Base-by-base conservation (phyloP, 2,329 filamentous ascomycete species). In the Pseudogymnoascus sp. region DNA sequence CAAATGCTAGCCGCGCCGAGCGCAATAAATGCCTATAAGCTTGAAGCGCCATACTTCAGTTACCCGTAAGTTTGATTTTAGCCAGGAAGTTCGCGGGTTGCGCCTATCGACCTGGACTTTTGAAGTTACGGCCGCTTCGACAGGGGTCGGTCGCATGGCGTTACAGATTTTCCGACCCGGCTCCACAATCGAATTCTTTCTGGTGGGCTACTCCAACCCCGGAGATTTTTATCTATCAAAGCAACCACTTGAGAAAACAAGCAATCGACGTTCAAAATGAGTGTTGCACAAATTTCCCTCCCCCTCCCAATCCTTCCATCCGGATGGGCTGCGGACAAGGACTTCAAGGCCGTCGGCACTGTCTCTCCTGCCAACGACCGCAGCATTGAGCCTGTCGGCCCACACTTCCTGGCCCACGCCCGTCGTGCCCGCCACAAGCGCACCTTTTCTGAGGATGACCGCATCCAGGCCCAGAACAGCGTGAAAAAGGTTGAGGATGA, bases 361-460 rank as follows among this genome's bases (percentile, higher is more conserved):
- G 82, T 98, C 67, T 93, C 90, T 66, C 79, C 84, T 67, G 86
- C 91, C 40, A 89, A 87, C 60, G 88, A 93, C 80, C 89, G 95
- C 74, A 93, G 89, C 75, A 88, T 99, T 72, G 95, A 98, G 82
- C 93, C 95, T 62, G 91, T 98, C 70, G 95, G 95, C 70, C 93
- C 95, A 78, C 91, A 97, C 82, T 99, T 97, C 83, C 88, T 99
- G 69, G 95, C 95, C 70, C 93, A 98, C 78, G 95, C 95, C 72
- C 93, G 95, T 75, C 90, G 95, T 78, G 91, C 92, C 78, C 89
- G 93, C 68, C 93, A 98, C 80, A 91, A 96, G 82, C 92, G 95
- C 74, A 99, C 95, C 61, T 99, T 99, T 80, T 96, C 91, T 73
- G 93, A 99, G 80, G 95, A 99, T 78, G 95, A 99, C 77, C 90